Evolutionary conservation across 2,329 filamentous ascomycete genomes (phyloP).

Genomic region (Nemania diffusa): DNA sequence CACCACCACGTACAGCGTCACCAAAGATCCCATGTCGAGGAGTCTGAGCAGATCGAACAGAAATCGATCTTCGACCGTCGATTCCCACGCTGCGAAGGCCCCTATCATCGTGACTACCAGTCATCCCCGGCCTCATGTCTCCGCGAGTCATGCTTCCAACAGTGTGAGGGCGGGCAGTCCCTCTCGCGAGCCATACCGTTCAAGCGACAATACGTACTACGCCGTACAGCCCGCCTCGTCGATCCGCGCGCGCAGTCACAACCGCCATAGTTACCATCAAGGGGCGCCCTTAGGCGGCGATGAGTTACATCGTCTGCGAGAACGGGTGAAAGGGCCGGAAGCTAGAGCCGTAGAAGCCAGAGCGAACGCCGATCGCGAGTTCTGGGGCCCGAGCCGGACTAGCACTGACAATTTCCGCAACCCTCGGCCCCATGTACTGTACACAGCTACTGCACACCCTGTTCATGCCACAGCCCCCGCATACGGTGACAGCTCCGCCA

Average conservation of each 20-base stretch:
- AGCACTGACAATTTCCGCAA: conserved; percentile 60
- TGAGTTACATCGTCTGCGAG: conserved; percentile 61
- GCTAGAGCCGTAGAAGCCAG: too few relatives aligned
- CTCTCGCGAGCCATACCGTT: conserved; percentile 61
- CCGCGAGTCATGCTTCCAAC: conserved; percentile 54
- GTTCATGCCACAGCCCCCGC: conserved; percentile 24
- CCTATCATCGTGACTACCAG: conserved; percentile 69
- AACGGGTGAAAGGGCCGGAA: conserved; percentile 53
- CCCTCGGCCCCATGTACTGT: conserved; percentile 59
- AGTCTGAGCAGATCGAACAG: conserved; percentile 57
- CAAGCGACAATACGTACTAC: conserved; percentile 65
- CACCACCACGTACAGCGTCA: conserved; percentile 67
- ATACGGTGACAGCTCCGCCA: conserved; percentile 49
- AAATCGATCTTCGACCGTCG: conserved; percentile 61
- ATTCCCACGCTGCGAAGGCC: conserved; percentile 60
- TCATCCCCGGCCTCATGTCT: conserved; percentile 54
- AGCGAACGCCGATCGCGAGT: conserved; percentile 53
- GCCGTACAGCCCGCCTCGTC: conserved; percentile 66
- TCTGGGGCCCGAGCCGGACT: conserved; percentile 51
- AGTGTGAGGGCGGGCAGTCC: conserved; percentile 58
- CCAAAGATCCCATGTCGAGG: conserved; percentile 61
- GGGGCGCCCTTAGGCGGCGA: conserved; percentile 63
- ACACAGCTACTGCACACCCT: conserved; percentile 55
- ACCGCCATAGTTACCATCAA: conserved; percentile 55
- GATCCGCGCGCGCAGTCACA: conserved; percentile 61